These are phyloP conservation scores for Sphagnum contortum DNA, from an alignment of 225 moss, liverwort and hornwort species.

Conservation along the genomic window DNA sequence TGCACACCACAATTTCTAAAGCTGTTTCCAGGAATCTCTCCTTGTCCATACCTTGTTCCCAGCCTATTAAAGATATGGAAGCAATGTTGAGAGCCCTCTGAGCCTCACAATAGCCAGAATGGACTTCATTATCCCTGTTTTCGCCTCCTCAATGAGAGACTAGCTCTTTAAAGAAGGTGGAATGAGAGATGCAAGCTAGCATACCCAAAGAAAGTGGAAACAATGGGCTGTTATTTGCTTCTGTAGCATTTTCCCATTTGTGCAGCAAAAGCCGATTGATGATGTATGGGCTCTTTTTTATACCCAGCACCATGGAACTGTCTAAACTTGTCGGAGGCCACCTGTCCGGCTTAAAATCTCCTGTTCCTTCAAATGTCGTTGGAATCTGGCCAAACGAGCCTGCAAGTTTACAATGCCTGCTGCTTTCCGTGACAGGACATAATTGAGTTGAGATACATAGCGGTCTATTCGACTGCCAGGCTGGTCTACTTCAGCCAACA, in stretches of 20 bases:
- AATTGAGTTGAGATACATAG: slow-evolving; percentile 92
- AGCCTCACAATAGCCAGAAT: background rate
- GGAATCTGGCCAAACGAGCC: slow-evolving; percentile 91
- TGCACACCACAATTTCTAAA: background rate
- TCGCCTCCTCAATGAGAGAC: background rate
- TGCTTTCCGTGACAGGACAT: slow-evolving; percentile 89
- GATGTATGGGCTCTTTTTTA: slow-evolving; percentile 5
- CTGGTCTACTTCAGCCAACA: slow-evolving; percentile 97
- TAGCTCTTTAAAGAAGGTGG: slow-evolving; percentile 14
- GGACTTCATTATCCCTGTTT: background rate
- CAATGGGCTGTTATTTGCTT: slow-evolving; percentile 18
- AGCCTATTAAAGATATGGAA: slow-evolving; percentile 2
- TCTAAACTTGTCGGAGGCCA: slow-evolving; percentile 69
- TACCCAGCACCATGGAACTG: slow-evolving; percentile 3
- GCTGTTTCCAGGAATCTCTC: background rate
- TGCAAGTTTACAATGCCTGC: slow-evolving; percentile 97
- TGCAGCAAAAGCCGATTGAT: slow-evolving; percentile 13
- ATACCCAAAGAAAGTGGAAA: slow-evolving; percentile 8
- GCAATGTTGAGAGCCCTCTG: background rate
- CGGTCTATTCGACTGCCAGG: slow-evolving; percentile 99
- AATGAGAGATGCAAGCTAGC: slow-evolving; percentile 20
- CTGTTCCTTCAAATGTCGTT: slow-evolving; percentile 96
- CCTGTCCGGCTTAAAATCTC: slow-evolving; percentile 92
- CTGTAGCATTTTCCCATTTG: slow-evolving; percentile 7
- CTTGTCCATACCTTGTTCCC: background rate